phyloP scores from a whole-genome alignment of 1,284 basidiomycete species.

The Stereum hirsutum region DNA sequence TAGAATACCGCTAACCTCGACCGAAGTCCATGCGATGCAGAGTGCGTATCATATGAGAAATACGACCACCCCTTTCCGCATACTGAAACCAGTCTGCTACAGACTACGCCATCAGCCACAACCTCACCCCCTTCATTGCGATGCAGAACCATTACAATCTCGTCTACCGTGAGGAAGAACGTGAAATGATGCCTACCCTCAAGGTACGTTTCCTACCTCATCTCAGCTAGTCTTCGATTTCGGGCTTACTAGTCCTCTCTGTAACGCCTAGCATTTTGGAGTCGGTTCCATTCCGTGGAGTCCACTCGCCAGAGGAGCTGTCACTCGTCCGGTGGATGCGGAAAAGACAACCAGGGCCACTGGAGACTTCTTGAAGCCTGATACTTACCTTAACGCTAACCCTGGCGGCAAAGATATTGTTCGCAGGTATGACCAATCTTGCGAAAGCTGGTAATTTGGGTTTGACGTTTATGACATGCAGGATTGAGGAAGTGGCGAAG shows the following conservation, averaged over 20 bases:
- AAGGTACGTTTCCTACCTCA: slow-evolving; percentile 13
- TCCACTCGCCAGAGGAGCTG: slow-evolving; percentile 27
- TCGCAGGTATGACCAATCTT: background rate
- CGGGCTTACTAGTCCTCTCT: too few species aligned
- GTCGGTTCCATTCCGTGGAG: slow-evolving; percentile 26
- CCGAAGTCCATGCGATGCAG: slow-evolving; percentile 1
- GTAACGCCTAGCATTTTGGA: slow-evolving; percentile 4
- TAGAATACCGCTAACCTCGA: background rate
- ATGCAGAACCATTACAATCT: slow-evolving; percentile 41
- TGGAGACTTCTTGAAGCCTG: too few species aligned
- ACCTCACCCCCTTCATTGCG: slow-evolving; percentile 37
- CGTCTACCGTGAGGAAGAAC: slow-evolving; percentile 38
- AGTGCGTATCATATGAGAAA: slow-evolving; percentile 1
- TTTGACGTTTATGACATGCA: background rate
- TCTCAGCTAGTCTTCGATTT: too few species aligned
- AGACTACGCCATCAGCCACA: slow-evolving; percentile 25
- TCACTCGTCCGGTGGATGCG: slow-evolving; percentile 20
- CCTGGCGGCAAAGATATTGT: background rate
- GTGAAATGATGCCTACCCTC: slow-evolving; percentile 36
- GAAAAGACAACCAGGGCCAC: background rate
- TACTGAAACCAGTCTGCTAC: background rate
- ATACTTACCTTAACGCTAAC: background rate
- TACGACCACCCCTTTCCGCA: too few species aligned
- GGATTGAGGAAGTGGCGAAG: slow-evolving; percentile 1
- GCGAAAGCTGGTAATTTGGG: background rate